Conservation (phyloP, 371 early-diverging fungal genomes). For the Rhizomucor pusillus region DNA sequence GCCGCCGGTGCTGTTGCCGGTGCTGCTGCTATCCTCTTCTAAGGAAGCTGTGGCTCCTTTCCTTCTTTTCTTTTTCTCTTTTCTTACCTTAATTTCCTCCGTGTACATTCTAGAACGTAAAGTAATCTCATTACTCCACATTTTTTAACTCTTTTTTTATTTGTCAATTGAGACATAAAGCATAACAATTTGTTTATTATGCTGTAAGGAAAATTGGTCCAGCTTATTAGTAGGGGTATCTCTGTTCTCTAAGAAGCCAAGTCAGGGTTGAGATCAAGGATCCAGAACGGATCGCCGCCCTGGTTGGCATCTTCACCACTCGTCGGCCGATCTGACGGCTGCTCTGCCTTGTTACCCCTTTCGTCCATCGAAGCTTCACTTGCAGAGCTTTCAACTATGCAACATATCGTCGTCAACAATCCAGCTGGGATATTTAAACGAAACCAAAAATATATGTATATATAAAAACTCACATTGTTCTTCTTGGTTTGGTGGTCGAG, state of each 20-base stretch:
- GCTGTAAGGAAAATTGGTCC: too few relatives aligned
- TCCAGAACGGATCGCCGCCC: conserved; percentile 45
- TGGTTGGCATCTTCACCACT: conserved; percentile 20
- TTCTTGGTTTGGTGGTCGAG: conserved; percentile 20
- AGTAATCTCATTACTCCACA: background rate
- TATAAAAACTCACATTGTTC: conserved; percentile 28
- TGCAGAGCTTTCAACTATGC: conserved; percentile 39
- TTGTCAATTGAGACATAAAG: too few relatives aligned
- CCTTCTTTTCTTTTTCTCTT: background rate
- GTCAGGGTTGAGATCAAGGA: conserved; percentile 53
- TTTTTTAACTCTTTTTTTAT: background rate
- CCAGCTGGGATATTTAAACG: background rate
- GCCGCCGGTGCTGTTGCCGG: background rate
- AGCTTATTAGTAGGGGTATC: too few relatives aligned
- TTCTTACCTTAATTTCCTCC: background rate
- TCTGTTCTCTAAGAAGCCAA: conserved; percentile 19
- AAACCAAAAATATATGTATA: background rate
- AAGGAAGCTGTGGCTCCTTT: background rate
- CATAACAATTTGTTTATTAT: too few relatives aligned
- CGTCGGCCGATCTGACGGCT: conserved; percentile 9
- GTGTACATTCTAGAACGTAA: background rate
- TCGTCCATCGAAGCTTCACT: conserved; percentile 26
- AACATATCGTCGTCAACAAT: too few relatives aligned
- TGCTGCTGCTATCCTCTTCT: conserved; percentile 2
- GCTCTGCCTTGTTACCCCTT: background rate